These are phyloP conservation scores for Beauveria brongniartii DNA, from an alignment of 2,329 filamentous ascomycete species.

Conservation along the genomic window DNA sequence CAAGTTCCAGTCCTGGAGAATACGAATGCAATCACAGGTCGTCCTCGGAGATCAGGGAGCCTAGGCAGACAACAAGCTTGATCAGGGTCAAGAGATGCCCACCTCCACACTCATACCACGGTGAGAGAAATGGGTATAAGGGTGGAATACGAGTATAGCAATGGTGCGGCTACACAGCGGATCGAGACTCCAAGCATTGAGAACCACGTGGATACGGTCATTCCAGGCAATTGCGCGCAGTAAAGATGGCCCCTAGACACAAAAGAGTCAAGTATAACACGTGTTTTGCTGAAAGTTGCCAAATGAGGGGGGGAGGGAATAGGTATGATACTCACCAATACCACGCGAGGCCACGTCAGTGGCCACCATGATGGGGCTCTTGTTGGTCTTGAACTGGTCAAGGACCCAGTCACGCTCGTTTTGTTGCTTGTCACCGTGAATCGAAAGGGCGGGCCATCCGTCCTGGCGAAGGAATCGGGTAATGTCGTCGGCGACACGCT, in stretches of 20 bases:
- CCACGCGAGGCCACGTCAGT: slow-evolving; percentile 99
- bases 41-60: slow-evolving; percentile 48
- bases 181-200: slow-evolving; percentile 78
- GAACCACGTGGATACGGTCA: slow-evolving; percentile 77
- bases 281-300: slow-evolving; percentile 50
- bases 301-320: slow-evolving; percentile 32
- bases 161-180: slow-evolving; percentile 54
- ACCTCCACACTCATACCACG: slow-evolving; percentile 69
- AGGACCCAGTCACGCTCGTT: slow-evolving; percentile 99
- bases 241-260: slow-evolving; percentile 79
- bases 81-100: slow-evolving; percentile 67
- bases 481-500: slow-evolving; percentile 96
- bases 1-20: slow-evolving; percentile 35
- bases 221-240: slow-evolving; percentile 89
- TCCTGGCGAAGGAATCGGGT: slow-evolving; percentile 95
- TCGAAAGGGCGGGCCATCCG: slow-evolving; percentile 94
- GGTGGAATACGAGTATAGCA: slow-evolving; percentile 68
- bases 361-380: slow-evolving; percentile 99
- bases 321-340: slow-evolving; percentile 88
- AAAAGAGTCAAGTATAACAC: slow-evolving; percentile 78
- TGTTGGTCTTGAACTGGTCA: slow-evolving; percentile 98
- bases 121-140: slow-evolving; percentile 52
- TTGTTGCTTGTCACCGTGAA: slow-evolving; percentile 98
- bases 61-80: slow-evolving; percentile 55
- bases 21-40: slow-evolving; percentile 41